Percentiles rank a stretch among this genome's conserved stretches.
phyloP scores from a whole-genome alignment of 495 filamentous ascomycete genomes.

The Pseudomonodictys pantanalensis region DNA sequence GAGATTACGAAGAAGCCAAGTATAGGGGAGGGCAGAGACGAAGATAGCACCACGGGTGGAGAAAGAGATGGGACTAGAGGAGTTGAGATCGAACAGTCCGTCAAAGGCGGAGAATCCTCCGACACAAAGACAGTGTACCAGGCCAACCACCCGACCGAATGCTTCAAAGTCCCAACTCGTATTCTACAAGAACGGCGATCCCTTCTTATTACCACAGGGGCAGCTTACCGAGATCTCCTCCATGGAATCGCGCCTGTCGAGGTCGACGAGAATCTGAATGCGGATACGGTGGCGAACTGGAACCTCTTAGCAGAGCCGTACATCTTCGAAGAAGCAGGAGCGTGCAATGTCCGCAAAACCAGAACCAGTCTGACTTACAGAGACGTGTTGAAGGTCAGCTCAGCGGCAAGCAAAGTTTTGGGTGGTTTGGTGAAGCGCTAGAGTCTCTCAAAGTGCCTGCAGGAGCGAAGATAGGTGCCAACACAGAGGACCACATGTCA shows the following conservation, averaged over 20 bases:
- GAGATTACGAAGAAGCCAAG: conserved; percentile 68
- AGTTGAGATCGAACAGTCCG: too few species aligned
- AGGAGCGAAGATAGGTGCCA: too few species aligned
- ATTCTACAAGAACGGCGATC: conserved; percentile 80
- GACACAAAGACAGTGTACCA: too few species aligned
- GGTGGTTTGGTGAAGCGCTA: conserved; percentile 17
- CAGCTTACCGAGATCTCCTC: conserved; percentile 39
- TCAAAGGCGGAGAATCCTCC: too few species aligned
- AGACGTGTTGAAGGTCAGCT: conserved; percentile 85
- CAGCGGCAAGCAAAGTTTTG: conserved; percentile 54
- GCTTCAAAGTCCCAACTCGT: conserved; percentile 48
- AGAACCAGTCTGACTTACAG: conserved; percentile 88
- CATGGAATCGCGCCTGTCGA: conserved; percentile 44
- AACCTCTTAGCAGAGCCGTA: conserved; percentile 59
- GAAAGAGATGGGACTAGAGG: too few species aligned
- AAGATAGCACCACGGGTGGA: too few species aligned
- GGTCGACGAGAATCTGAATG: conserved; percentile 37
- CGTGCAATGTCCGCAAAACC: conserved; percentile 59
- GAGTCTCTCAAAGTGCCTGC: background rate
- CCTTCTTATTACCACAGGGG: conserved; percentile 40
- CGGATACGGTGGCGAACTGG: conserved; percentile 80
- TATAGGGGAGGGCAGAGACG: too few species aligned
- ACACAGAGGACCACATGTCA: too few species aligned
- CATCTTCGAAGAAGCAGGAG: conserved; percentile 48
- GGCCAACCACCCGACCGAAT: background rate